phyloP scores from a whole-genome alignment of 73 alveolate species.

The Blepharisma japonicum region DNA sequence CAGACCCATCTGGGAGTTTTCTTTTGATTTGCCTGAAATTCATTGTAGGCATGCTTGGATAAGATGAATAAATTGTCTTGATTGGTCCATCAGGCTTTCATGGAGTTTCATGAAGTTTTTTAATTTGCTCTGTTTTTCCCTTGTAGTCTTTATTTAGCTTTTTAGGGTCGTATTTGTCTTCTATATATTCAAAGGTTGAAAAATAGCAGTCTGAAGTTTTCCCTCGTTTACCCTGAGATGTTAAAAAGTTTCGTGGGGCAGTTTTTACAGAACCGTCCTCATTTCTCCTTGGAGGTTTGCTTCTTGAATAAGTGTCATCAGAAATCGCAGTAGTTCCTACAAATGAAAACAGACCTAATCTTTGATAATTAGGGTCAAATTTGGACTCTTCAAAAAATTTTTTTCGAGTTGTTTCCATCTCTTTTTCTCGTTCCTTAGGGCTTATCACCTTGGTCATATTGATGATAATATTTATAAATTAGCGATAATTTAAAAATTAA shows the following conservation, averaged over 20 bases:
- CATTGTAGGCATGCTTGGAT: not conserved
- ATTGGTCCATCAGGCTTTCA: conserved; percentile 12
- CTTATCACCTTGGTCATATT: not conserved
- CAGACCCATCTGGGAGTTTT: conserved; percentile 11
- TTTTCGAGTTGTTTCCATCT: not conserved
- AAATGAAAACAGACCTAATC: conserved; percentile 13
- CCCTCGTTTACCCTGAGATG: not conserved
- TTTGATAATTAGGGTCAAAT: conserved; percentile 11
- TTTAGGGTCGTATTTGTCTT: not conserved
- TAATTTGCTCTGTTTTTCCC: not conserved
- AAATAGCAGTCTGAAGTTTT: conserved; percentile 6
- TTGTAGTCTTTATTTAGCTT: not conserved
- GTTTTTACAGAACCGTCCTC: conserved; percentile 12
- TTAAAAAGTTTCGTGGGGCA: not conserved
- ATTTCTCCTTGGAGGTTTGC: not conserved
- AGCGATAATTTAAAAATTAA: too few species aligned
- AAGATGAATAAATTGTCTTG: not conserved
- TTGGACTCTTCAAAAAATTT: conserved; percentile 15
- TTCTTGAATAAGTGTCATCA: not conserved
- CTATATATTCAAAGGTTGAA: not conserved
- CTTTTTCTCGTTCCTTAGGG: not conserved
- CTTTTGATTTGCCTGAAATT: not conserved
- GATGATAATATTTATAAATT: too few species aligned
- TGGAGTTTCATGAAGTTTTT: not conserved
- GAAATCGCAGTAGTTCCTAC: conserved; percentile 17